phyloP scores from a whole-genome alignment of 345 rosid species.

The Aquilaria sinensis region DNA sequence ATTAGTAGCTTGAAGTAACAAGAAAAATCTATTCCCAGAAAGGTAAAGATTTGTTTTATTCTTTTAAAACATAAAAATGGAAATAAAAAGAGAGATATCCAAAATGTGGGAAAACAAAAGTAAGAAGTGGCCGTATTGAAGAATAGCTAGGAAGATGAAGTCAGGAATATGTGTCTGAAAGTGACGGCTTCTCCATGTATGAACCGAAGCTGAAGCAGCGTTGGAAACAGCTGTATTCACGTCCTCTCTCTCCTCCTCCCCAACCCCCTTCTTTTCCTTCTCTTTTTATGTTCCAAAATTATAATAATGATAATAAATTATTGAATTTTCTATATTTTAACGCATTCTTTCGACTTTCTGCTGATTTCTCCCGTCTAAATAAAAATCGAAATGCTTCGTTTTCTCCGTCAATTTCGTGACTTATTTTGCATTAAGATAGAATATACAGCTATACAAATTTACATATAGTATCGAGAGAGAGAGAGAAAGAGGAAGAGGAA shows the following conservation, averaged over 20 bases:
- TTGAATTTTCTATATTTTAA: too few species aligned
- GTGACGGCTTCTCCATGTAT: slow-evolving; percentile 33
- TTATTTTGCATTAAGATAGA: slow-evolving; percentile 18
- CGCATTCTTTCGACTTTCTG: too few species aligned
- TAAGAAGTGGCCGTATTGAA: too few species aligned
- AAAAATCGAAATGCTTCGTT: slow-evolving; percentile 16
- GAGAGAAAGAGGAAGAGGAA: slow-evolving; percentile 4
- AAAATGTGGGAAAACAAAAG: neutral
- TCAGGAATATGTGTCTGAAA: slow-evolving; percentile 42
- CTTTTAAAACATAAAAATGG: neutral
- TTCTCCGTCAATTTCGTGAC: slow-evolving; percentile 43
- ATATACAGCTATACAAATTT: slow-evolving; percentile 3
- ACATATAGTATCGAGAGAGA: slow-evolving; percentile 11
- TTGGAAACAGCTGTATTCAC: slow-evolving; percentile 78
- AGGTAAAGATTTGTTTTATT: too few species aligned
- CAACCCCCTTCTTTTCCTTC: neutral
- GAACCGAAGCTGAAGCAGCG: slow-evolving; percentile 27
- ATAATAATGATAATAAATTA: neutral
- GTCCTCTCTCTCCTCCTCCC: slow-evolving; percentile 17
- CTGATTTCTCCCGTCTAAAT: neutral
- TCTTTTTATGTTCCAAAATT: neutral
- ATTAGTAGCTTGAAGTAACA: too few species aligned
- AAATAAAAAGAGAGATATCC: neutral
- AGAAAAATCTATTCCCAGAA: too few species aligned
- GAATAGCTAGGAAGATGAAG: slow-evolving; percentile 21